Evolutionary conservation across 2,329 filamentous ascomycete genomes (phyloP), one percentile per base, ranked within the genome.

Genomic region (Stylonectria norvegica): DNA sequence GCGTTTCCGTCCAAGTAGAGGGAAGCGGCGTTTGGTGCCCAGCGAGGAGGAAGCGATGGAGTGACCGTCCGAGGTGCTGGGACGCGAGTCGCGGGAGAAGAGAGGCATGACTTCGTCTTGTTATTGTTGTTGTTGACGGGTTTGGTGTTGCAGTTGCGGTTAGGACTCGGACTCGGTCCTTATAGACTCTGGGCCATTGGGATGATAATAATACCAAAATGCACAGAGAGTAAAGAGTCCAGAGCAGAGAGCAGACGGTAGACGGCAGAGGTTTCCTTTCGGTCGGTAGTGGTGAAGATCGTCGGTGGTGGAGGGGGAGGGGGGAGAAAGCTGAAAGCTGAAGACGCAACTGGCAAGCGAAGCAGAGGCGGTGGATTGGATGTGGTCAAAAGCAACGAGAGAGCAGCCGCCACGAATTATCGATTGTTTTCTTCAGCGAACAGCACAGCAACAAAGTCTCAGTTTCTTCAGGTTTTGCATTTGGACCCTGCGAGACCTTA

Each of bases 1-100:
- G 42, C 53, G 58, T 46, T 45, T 58, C 32, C 56, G 55, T 43
- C 50, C 49, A 29, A 62, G 47, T 14, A 62, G 57, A 20, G 58
- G 58, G 41, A 62, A 62, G 28, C 56, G 58, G 40, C 59, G 56
- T 34, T 53, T 58, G 25, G 59, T 54, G 36, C 56, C 52, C 16
- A 59, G 38, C 17, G 49, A 53, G 32, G 52, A 49, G 16, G 53
- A 56, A 11, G 43, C 23, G 38, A 36, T 38, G 42, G 53, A 57
- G 36, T 50, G 50, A 19, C 41, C 47, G 19, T 57, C 54, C 18
- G 55, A 48, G 43, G 53, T 57, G 40, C 44, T 55, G 27, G 52
- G 50, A 42, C 55, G 52, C 18, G 29, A 18, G 11, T 32, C 29
- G 50, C 54, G 49, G n/a, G n/a, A n/a, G 34, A 57, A 44, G 38